These are phyloP conservation scores for Cymbopogon flexuosus DNA, from an alignment of 202 grass and related monocot genomes.

Conservation along the genomic window DNA sequence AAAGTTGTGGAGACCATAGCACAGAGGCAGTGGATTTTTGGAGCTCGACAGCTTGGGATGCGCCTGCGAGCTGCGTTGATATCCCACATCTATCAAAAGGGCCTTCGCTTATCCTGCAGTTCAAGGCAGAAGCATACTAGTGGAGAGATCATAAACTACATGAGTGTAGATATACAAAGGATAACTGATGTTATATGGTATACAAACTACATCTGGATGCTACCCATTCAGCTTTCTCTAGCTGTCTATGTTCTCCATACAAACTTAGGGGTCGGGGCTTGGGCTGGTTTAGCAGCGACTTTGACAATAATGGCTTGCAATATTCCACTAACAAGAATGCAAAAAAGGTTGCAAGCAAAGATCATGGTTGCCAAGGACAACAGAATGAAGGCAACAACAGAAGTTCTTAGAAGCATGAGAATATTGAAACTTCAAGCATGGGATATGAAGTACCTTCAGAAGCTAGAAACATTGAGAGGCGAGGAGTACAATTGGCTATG, in stretches of 20 bases:
- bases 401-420: slow-evolving; percentile 92
- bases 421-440: slow-evolving; percentile 98
- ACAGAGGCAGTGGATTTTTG: slow-evolving; percentile 90
- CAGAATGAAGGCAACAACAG: slow-evolving; percentile 92
- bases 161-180: slow-evolving; percentile 95
- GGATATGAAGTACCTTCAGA: slow-evolving; percentile 77
- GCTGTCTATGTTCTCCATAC: slow-evolving; percentile 75
- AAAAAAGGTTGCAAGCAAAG: slow-evolving; percentile 70
- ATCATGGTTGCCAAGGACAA: slow-evolving; percentile 90
- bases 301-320: slow-evolving; percentile 79
- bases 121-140: slow-evolving; percentile 79
- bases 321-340: slow-evolving; percentile 74
- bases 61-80: slow-evolving; percentile 67
- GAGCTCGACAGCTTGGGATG: slow-evolving; percentile 74
- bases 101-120: slow-evolving; percentile 65
- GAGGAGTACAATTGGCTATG: slow-evolving; percentile 79
- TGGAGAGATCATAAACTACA: slow-evolving; percentile 97
- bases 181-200: slow-evolving; percentile 87
- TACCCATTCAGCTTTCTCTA: slow-evolving; percentile 80
- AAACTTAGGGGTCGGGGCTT: slow-evolving; percentile 77
- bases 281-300: slow-evolving; percentile 75
- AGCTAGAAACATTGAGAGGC: slow-evolving; percentile 63
- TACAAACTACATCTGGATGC: slow-evolving; percentile 88
- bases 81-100: slow-evolving; percentile 91
- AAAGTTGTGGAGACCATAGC: slow-evolving; percentile 75